Evolutionary conservation across 2,329 filamentous ascomycete species (phyloP).

Genomic region (Talaromyces pinophilus): DNA sequence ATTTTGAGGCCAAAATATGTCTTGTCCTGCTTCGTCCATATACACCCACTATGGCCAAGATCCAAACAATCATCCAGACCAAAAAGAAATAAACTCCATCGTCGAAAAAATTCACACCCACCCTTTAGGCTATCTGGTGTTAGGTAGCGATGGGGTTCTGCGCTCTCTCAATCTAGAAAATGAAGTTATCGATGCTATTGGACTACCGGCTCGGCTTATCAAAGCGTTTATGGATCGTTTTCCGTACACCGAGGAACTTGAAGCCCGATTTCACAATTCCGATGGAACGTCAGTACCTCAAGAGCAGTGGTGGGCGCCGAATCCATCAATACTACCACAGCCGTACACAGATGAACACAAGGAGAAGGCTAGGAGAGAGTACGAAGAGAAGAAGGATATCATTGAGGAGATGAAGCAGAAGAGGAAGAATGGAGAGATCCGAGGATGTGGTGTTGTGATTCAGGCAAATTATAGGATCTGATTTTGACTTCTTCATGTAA

Average conservation of each 20-base stretch:
- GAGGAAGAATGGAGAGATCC: conserved; percentile 16
- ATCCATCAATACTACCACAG: conserved; percentile 19
- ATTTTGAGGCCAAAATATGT: neutral
- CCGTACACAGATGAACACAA: conserved; percentile 16
- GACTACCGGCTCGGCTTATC: conserved; percentile 18
- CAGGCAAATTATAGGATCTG: conserved; percentile 15
- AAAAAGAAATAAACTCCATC: conserved; percentile 21
- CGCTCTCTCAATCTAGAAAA: conserved; percentile 17
- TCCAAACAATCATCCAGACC: conserved; percentile 22
- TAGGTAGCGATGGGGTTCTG: conserved; percentile 18
- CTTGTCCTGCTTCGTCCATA: neutral
- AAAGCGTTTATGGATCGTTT: conserved; percentile 22
- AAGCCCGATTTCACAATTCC: conserved; percentile 19
- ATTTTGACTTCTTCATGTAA: neutral
- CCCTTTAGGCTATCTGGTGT: neutral
- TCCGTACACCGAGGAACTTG: conserved; percentile 11
- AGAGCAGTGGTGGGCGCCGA: conserved; percentile 24
- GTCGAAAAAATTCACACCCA: neutral
- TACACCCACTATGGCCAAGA: conserved; percentile 20
- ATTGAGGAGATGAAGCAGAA: conserved; percentile 15
- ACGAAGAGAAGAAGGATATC: conserved; percentile 21
- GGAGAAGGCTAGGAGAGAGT: neutral
- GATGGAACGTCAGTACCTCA: conserved; percentile 22
- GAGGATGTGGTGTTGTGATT: conserved; percentile 20
- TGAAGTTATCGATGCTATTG: conserved; percentile 22